Evolutionary conservation across 1,139 yeast genomes (phyloP).

Genomic region (Hyphopichia buzzinii): DNA sequence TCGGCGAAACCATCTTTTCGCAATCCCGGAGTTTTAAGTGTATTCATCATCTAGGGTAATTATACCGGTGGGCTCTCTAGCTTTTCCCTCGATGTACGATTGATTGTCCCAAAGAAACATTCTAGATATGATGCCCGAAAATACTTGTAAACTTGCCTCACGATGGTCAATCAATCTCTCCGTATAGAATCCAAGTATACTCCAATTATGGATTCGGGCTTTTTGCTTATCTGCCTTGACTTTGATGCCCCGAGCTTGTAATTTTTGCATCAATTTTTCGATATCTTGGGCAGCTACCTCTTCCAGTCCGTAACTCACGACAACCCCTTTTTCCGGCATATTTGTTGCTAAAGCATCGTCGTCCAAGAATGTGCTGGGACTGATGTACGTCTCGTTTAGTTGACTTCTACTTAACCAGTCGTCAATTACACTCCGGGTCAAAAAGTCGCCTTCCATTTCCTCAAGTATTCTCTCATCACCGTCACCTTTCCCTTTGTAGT

Average conservation of each 20-base stretch:
- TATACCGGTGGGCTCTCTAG: slow-evolving; percentile 24
- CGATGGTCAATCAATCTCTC: slow-evolving; percentile 32
- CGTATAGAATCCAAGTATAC: slow-evolving; percentile 25
- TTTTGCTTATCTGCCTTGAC: slow-evolving; percentile 20
- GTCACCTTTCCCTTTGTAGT: slow-evolving; percentile 4
- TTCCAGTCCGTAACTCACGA: slow-evolving; percentile 12
- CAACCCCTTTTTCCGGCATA: slow-evolving; percentile 8
- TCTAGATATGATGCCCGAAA: slow-evolving; percentile 27
- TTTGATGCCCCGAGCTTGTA: slow-evolving; percentile 14
- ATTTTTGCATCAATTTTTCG: slow-evolving; percentile 20
- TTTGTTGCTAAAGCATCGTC: not conserved
- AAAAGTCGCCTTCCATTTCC: slow-evolving; percentile 48
- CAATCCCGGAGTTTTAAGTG: slow-evolving; percentile 2
- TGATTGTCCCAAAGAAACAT: slow-evolving; percentile 12
- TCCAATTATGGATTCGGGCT: slow-evolving; percentile 30
- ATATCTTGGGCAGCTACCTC: slow-evolving; percentile 24
- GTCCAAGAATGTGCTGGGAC: not conserved
- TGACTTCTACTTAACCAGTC: no score
- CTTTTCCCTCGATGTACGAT: slow-evolving; percentile 17
- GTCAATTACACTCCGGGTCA: slow-evolving; percentile 46
- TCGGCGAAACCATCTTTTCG: not conserved
- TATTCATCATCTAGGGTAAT: slow-evolving; percentile 26
- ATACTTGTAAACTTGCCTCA: slow-evolving; percentile 27
- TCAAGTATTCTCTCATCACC: slow-evolving; percentile 2
- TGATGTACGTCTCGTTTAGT: not conserved